Conservation (phyloP, 768 basidiomycete species). For the Melanogaster broomeanus region DNA sequence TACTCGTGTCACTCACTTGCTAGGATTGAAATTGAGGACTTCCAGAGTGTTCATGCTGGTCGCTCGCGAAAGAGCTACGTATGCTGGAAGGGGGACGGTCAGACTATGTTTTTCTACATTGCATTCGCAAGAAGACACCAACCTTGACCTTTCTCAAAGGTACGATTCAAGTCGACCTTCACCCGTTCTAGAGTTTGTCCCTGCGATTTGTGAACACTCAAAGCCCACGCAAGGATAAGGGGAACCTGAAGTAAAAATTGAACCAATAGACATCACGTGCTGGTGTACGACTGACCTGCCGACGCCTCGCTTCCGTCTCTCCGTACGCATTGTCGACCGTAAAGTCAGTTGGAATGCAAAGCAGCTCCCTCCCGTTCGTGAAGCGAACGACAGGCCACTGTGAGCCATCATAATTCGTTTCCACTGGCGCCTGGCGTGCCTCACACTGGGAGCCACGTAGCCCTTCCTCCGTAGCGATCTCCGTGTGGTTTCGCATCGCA, state of each 20-base stretch:
- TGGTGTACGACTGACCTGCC: slow-evolving; percentile 45
- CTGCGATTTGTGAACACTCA: slow-evolving; percentile 88
- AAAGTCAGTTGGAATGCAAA: slow-evolving; percentile 61
- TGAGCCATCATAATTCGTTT: slow-evolving; percentile 24
- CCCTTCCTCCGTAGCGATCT: slow-evolving; percentile 40
- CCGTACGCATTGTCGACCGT: slow-evolving; percentile 64
- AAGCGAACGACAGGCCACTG: slow-evolving; percentile 68
- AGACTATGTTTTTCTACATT: background rate
- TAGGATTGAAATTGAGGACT: slow-evolving; percentile 60
- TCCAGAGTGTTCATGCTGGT: slow-evolving; percentile 66
- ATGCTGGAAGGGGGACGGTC: slow-evolving; percentile 42
- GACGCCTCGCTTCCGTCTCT: slow-evolving; percentile 55
- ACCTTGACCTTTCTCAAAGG: slow-evolving; percentile 86
- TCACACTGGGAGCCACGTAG: slow-evolving; percentile 32
- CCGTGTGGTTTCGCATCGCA: slow-evolving; percentile 38
- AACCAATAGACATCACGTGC: background rate
- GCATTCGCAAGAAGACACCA: background rate
- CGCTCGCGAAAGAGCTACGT: slow-evolving; percentile 74
- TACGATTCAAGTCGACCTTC: slow-evolving; percentile 71
- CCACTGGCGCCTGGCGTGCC: slow-evolving; percentile 1
- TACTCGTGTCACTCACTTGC: slow-evolving; percentile 44
- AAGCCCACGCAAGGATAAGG: slow-evolving; percentile 80
- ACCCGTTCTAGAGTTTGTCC: slow-evolving; percentile 88
- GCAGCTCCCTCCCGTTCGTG: slow-evolving; percentile 43
- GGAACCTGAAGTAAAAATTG: slow-evolving; percentile 44